Base-by-base conservation (phyloP, 2,329 filamentous ascomycete species). In the Sclerotiophoma versabilis region DNA sequence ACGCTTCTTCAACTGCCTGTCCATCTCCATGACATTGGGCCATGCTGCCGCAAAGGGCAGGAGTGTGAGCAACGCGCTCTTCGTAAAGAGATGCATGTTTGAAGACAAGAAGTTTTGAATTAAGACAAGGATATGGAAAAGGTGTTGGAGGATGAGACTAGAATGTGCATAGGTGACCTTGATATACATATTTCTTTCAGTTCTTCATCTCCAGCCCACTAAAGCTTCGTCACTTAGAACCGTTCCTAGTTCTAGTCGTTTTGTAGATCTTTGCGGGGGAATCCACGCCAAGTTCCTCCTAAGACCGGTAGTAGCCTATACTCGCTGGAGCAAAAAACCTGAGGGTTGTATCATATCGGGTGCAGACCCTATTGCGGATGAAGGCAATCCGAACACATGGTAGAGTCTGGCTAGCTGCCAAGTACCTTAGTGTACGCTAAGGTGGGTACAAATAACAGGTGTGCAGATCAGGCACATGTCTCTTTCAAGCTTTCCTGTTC, bases 1-100 rank as follows among this genome's bases (percentile, higher is more conserved):
- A 29, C 53, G 49, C 38, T 57, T 57, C 17, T 41, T 54, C 27
- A 59, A 15, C 15, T 43, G 39, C 25, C 52, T 49, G 22, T 57
- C 56, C 54, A 60, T 57, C 47, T 60, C 49, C 54, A 60, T 60
- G 25, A 57, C 57, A 12, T 54, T 46, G 6, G 54, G 54, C 54
- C 54, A 60, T 51, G 57, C 57, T 43, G 50, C 38, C 32, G 33
- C 44, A 22, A 57, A 19, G 7, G 57, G 50, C 49, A 57, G 41
- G 5, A 49, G 19, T 26, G 47, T 38, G 15, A 57, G 33, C 19
- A 60, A 46, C 8, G 44, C 30, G 34, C 34, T 48, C 11, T 43
- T 30, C 30, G 43, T 37, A 10, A 19, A 30, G 15, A 53, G 32
- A 32, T 12, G 43, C 50, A 53, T 53, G 19, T 22, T 36, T 20